These are phyloP conservation scores for Gnaphalium uliginosum DNA, from an alignment of 129 eudicot genomes.

Conservation along the genomic window DNA sequence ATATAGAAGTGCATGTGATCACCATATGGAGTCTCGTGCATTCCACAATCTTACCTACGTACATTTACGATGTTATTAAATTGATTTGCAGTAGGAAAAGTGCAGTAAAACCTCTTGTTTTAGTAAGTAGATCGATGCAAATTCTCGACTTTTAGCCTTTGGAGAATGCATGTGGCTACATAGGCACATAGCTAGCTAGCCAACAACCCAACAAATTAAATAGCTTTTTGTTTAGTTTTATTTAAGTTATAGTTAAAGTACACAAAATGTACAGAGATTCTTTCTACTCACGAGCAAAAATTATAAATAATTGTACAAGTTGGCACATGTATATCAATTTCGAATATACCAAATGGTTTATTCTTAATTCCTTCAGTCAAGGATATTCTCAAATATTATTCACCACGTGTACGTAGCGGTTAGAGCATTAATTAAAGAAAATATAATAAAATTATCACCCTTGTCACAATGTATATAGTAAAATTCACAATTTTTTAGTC, in stretches of 20 bases:
- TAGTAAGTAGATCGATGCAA: constrained; percentile 9
- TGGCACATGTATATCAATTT: constrained; percentile 18
- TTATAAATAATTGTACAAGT: constrained; percentile 15
- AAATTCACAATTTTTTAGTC: too few relatives aligned
- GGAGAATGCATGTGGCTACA: constrained; percentile 8
- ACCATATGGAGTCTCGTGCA: not conserved
- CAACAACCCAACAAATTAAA: not conserved
- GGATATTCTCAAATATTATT: constrained; percentile 1
- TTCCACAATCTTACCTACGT: not conserved
- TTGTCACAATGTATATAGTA: too few relatives aligned
- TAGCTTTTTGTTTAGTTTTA: not conserved
- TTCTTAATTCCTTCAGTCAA: constrained; percentile 22
- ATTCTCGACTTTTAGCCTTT: constrained; percentile 7
- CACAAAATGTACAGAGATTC: constrained; percentile 22
- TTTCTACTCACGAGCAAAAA: constrained; percentile 15
- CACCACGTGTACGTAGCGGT: not conserved
- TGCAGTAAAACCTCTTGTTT: not conserved
- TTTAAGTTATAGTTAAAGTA: not conserved
- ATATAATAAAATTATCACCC: not conserved
- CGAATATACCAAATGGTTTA: constrained; percentile 18
- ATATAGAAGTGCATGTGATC: not conserved
- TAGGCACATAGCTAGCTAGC: not conserved
- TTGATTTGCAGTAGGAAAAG: not conserved
- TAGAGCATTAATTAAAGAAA: not conserved
- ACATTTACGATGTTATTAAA: not conserved